Evolutionary conservation across 345 rosid species (phyloP), one percentile per base, ranked within the genome.

Genomic region (Erucastrum elatum): DNA sequence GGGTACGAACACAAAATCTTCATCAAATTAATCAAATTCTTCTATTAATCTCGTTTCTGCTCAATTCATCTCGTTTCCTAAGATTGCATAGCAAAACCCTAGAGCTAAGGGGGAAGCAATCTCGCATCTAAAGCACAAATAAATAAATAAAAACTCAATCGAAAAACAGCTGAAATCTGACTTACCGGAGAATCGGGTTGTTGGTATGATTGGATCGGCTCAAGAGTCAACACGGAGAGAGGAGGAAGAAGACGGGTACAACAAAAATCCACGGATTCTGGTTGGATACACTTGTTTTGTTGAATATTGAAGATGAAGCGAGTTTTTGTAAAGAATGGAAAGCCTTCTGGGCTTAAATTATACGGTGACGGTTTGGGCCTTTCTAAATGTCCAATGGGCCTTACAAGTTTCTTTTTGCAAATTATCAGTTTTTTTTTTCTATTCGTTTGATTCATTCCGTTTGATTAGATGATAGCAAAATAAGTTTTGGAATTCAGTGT

Each of bases 221-320:
- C 39, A 31, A 37, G 81, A 72, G 81, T 77, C 81, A 77, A 66
- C 60, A 70, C 67, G 6, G 67, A 55, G 59, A 68, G 61, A 68
- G 27, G 66, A 6, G 0, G 55, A 49, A 13, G 55, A 39, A 51
- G 56, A 51, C 56, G 56, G 56, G 56, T 4, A 49, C 56, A 46
- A 13, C 1, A n/a, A n/a, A 12, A 10, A 10, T 62, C 66, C 12
- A 30, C 13, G 68, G 68, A 15, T 64, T 64, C 67, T 56, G 62
- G 27, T 21, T n/a, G 35, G 16, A 39, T 59, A 25, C 64, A 26
- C 64, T 59, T 59, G 13, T 59, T 26, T 59, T 25, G 26, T 56
- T 13, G 55, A 56, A 56, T 29, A 58, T 21, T 13, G 55, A 56
- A 56, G 62, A 58, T 49, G 56, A 49, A 49, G 56, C 56, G 3